A percentile compares a stretch with the other conserved stretches of the same genome.
Conservation (phyloP, 306 rosid genomes). For the Fragaria iinumae region DNA sequence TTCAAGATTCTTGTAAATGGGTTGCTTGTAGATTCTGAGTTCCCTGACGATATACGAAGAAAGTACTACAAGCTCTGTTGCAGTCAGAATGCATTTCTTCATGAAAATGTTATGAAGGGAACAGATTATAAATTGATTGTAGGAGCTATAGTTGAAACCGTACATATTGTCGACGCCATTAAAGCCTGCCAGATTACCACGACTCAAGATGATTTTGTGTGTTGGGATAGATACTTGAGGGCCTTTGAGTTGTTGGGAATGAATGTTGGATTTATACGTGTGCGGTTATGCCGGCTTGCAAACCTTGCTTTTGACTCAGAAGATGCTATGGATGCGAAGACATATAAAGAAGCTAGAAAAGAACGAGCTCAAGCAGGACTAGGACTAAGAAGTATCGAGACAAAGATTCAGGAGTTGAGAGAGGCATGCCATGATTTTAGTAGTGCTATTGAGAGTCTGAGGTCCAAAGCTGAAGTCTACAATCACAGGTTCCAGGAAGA, state of each 20-base stretch:
- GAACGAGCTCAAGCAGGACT: slow-evolving; percentile 43
- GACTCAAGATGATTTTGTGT: slow-evolving; percentile 41
- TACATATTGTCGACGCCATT: slow-evolving; percentile 53
- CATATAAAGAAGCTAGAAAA: slow-evolving; percentile 35
- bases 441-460: slow-evolving; percentile 55
- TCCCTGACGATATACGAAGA: slow-evolving; percentile 47
- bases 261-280: slow-evolving; percentile 72
- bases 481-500: slow-evolving; percentile 50
- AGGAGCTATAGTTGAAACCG: slow-evolving; percentile 58
- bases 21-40: slow-evolving; percentile 48
- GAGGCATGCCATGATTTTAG: slow-evolving; percentile 62
- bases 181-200: slow-evolving; percentile 50
- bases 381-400: slow-evolving; percentile 60
- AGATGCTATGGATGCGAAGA: slow-evolving; percentile 41
- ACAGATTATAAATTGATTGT: slow-evolving; percentile 40
- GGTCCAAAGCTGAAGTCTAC: slow-evolving; percentile 48
- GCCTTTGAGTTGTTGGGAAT: slow-evolving; percentile 71
- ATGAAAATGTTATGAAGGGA: slow-evolving; percentile 56
- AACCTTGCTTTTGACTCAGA: slow-evolving; percentile 52
- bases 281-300: slow-evolving; percentile 45
- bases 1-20: slow-evolving; percentile 60
- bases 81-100: slow-evolving; percentile 71
- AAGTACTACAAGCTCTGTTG: slow-evolving; percentile 72
- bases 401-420: slow-evolving; percentile 62
- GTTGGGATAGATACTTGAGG: slow-evolving; percentile 67